Conservation (phyloP, 345 rosid genomes). For the Aethionema arabicum region DNA sequence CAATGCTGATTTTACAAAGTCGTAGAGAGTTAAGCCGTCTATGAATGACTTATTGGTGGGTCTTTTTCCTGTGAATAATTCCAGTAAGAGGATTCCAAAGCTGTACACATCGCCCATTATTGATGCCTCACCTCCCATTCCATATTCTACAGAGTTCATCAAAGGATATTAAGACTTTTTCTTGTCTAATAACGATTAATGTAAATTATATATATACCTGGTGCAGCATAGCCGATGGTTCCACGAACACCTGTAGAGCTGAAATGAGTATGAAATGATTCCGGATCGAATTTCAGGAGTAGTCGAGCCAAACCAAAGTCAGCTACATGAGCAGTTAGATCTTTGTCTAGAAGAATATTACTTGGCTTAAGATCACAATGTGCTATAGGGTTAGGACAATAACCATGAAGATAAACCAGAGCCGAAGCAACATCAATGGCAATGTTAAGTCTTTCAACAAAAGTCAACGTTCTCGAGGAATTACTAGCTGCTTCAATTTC, state of each 20-base stretch:
- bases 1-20: constrained; percentile 27
- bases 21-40: constrained; percentile 20
- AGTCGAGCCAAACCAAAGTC: constrained; percentile 37
- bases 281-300: constrained; percentile 1
- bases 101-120: constrained; percentile 27
- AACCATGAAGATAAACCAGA: constrained; percentile 26
- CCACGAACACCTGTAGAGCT: constrained; percentile 45
- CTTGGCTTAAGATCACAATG: constrained; percentile 41
- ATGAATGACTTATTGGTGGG: constrained; percentile 14
- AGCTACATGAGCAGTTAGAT: constrained; percentile 32
- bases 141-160: constrained; percentile 30
- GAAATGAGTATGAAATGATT: constrained; percentile 16
- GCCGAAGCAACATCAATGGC: constrained; percentile 24
- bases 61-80: constrained; percentile 21
- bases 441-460: constrained; percentile 23
- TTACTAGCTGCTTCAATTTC: not conserved
- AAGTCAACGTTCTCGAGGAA: not conserved
- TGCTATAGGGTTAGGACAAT: constrained; percentile 19
- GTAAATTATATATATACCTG: constrained; percentile 30
- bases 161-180: not conserved
- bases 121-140: constrained; percentile 33
- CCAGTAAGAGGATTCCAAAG: constrained; percentile 29
- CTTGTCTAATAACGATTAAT: not conserved
- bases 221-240: constrained; percentile 47
- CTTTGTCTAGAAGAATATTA: constrained; percentile 34